phyloP scores from a whole-genome alignment of 768 basidiomycete genomes.

The Cystoderma amianthinum region DNA sequence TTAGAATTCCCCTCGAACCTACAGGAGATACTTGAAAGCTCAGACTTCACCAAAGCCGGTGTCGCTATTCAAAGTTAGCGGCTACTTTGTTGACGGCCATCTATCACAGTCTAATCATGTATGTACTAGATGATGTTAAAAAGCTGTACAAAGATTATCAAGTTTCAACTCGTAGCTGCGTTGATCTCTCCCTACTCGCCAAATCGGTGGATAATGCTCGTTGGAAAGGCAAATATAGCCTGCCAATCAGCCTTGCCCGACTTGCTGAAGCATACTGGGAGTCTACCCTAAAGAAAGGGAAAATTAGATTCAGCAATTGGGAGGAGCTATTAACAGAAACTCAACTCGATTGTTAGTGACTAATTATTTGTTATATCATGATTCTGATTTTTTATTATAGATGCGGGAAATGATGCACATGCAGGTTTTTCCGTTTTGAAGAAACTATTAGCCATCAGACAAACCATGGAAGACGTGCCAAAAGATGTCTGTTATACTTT shows the following conservation, averaged over 20 bases:
- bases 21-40: conserved; percentile 41
- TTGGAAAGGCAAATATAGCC: conserved; percentile 69
- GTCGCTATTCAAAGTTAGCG: conserved; percentile 69
- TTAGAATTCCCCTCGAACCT: conserved; percentile 51
- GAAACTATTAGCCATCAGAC: conserved; percentile 36
- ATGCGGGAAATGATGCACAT: conserved; percentile 70
- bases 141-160: conserved; percentile 52
- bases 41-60: conserved; percentile 58
- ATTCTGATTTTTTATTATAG: conserved; percentile 22
- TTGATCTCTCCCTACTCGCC: conserved; percentile 67
- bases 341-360: conserved; percentile 56
- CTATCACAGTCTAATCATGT: conserved; percentile 6
- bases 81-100: conserved; percentile 1
- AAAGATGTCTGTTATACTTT: conserved; percentile 49
- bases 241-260: conserved; percentile 54
- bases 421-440: conserved; percentile 50
- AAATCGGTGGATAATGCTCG: conserved; percentile 60
- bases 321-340: conserved; percentile 33
- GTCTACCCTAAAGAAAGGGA: conserved; percentile 49
- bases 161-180: conserved; percentile 41
- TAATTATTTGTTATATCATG: conserved; percentile 5
- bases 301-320: conserved; percentile 65
- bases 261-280: conserved; percentile 58
- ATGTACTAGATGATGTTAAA: conserved; percentile 50
- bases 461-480: conserved; percentile 22